Percentiles rank a stretch among this genome's conserved stretches.
These are phyloP conservation scores for Mallotus nudiflorus DNA, from an alignment of 345 rosid genomes.

Conservation along the genomic window DNA sequence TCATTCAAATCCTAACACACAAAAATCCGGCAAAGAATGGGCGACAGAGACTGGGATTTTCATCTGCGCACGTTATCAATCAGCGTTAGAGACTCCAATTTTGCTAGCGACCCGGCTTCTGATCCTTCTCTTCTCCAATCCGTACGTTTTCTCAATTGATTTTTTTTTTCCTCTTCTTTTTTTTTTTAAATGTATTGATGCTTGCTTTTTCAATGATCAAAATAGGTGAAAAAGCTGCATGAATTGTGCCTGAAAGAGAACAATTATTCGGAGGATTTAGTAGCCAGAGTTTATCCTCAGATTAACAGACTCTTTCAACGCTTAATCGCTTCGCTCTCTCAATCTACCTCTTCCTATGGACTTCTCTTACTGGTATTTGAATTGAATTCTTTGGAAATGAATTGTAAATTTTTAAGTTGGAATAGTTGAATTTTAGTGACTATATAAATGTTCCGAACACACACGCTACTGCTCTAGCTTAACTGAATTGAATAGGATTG, in stretches of 20 bases:
- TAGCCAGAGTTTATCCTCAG: constrained; percentile 83
- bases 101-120: constrained; percentile 73
- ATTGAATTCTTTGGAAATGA: too few species aligned
- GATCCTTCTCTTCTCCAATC: constrained; percentile 78
- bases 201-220: background rate
- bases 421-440: too few species aligned
- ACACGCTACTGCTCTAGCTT: too few species aligned
- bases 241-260: constrained; percentile 69
- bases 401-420: too few species aligned
- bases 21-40: constrained; percentile 32
- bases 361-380: constrained; percentile 92
- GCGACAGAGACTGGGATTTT: constrained; percentile 70
- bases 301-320: constrained; percentile 90
- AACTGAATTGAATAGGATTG: too few species aligned
- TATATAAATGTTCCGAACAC: too few species aligned
- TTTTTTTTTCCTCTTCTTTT: background rate
- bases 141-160: constrained; percentile 46
- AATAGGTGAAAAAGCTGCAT: constrained; percentile 68
- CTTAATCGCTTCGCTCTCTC: constrained; percentile 70
- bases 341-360: constrained; percentile 59
- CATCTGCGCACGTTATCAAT: constrained; percentile 66
- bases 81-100: constrained; percentile 69
- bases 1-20: too few species aligned
- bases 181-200: background rate
- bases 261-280: constrained; percentile 67